Evolutionary conservation across 306 rosid genomes (phyloP), one percentile per base, ranked within the genome.

Genomic region (Sindora glabra): DNA sequence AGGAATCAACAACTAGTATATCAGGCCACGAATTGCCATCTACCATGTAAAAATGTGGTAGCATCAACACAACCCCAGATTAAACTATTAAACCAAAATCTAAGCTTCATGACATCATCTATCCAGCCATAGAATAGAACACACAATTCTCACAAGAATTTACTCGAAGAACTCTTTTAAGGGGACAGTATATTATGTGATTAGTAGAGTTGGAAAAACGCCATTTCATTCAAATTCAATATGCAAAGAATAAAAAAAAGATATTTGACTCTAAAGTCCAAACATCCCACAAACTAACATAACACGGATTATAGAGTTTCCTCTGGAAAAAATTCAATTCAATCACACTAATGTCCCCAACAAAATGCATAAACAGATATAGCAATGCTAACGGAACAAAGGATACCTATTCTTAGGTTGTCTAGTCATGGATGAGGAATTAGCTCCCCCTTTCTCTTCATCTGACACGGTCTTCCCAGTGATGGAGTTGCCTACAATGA

Each of bases 381-480:
- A 15, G n/a, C 16, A 15, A 39, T n/a, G n/a, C n/a, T n/a, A n/a
- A n/a, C n/a, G n/a, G n/a, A n/a, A 10, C 8, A 55, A 11, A 25
- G 9, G 14, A 3, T 32, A 69, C 58, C 75, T 37, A n/a, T 38
- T 77, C 58, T 68, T 68, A 15, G 62, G 55, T 33, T 38, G 75
- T 48, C 60, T 59, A 33, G 73, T 32, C 25, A 11, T 14, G 38
- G 34, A 27, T 26, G 64, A 59, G 29, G 65, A 46, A 63, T n/a
- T 26, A 11, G 44, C 62, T 59, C 63, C 70, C 9, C 34, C 60
- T 22, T 64, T 61, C 11, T 73, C 76, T 42, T 78, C 76, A 12
- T 78, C 76, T 14, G 73, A 69, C 3, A 58, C 47, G 10, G 53
- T 51, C 49, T 68, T 73, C 14, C 59, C 19, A 39, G 27, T 21